Evolutionary conservation across 352 stramenopile genomes (phyloP), one percentile per base, ranked within the genome.

Genomic region (Pythium inflatum): DNA sequence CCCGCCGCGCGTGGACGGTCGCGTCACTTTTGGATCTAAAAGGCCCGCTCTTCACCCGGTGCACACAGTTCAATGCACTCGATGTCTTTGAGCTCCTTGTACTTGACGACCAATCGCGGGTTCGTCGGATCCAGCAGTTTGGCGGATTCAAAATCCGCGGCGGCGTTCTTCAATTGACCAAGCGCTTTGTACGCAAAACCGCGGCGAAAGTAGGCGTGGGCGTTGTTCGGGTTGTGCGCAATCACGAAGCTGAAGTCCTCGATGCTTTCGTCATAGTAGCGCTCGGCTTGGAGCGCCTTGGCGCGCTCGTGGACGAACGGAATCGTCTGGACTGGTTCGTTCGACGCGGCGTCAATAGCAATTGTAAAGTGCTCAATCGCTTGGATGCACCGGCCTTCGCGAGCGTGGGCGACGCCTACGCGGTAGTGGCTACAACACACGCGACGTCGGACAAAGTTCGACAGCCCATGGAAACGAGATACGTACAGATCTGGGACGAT

Each of bases 171-270:
- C 18, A 93, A 70, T 43, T 86, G 30, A 6, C 85, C 85, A 0
- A 94, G 60, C 5, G 84, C 67, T 61, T 93, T 93, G 45, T 81
- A 79, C 14, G 82, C 80, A 68, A 95, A 94, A 13, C 76, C 88
- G 12, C 87, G 82, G n/a, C 89, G 81, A 59, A 96, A 95, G 55
- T 92, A 87, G 9, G 89, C 88, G 51, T 94, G 84, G 0, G 88
- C 88, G 49, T 96, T 96, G 62, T 81, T 83, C 30, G 89, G 87
- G 49, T 93, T 91, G 57, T 86, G 75, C 18, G 61, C 45, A 24
- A 95, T 75, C 13, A 96, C 88, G 11, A 80, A 77, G 22, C 68
- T 84, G 56, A 96, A 95, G 64, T 96, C 87, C 16, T 81, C 77
- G 27, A 93, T 73, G 9, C 83, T 83, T 70, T 92, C 86, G 5